These are phyloP conservation scores for Camellia japonica DNA, from an alignment of 148 eudicot genomes.

Conservation along the genomic window DNA sequence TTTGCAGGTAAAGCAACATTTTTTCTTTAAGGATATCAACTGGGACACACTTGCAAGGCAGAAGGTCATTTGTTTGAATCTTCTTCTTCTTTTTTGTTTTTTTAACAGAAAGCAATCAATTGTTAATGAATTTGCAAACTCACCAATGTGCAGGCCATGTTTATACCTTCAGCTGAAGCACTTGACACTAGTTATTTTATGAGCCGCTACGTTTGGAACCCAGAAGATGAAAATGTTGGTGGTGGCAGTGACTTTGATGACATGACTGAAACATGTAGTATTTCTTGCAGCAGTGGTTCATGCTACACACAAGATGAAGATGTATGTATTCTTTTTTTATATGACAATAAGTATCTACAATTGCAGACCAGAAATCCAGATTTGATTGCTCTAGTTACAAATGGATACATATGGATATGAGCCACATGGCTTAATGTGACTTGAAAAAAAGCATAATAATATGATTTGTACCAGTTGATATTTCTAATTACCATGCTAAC, in stretches of 20 bases:
- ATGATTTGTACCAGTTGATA: not conserved
- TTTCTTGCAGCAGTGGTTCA: slow-evolving; percentile 74
- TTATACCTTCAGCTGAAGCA: slow-evolving; percentile 87
- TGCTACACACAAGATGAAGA: slow-evolving; percentile 88
- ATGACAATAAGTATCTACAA: not conserved
- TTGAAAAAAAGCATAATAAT: not conserved
- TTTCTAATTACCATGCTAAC: not conserved
- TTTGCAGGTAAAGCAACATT: slow-evolving; percentile 76
- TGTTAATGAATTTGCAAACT: slow-evolving; percentile 10
- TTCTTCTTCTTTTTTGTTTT: not conserved
- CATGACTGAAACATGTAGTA: slow-evolving; percentile 71
- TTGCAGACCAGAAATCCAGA: not conserved
- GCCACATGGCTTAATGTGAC: not conserved
- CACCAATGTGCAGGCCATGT: slow-evolving; percentile 66
- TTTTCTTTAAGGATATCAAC: slow-evolving; percentile 75
- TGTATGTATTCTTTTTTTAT: slow-evolving; percentile 37
- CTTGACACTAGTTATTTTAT: slow-evolving; percentile 96
- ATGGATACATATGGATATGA: slow-evolving; percentile 1
- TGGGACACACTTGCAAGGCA: slow-evolving; percentile 97
- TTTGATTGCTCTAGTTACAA: not conserved
- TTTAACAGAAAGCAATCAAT: not conserved
- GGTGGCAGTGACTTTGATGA: slow-evolving; percentile 95
- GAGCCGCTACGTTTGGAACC: slow-evolving; percentile 99
- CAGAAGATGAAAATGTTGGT: slow-evolving; percentile 72
- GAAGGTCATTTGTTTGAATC: slow-evolving; percentile 50